Evolutionary conservation across 768 basidiomycete species (phyloP), one percentile per base, ranked within the genome.

Genomic region (Austroboletus eburneus): DNA sequence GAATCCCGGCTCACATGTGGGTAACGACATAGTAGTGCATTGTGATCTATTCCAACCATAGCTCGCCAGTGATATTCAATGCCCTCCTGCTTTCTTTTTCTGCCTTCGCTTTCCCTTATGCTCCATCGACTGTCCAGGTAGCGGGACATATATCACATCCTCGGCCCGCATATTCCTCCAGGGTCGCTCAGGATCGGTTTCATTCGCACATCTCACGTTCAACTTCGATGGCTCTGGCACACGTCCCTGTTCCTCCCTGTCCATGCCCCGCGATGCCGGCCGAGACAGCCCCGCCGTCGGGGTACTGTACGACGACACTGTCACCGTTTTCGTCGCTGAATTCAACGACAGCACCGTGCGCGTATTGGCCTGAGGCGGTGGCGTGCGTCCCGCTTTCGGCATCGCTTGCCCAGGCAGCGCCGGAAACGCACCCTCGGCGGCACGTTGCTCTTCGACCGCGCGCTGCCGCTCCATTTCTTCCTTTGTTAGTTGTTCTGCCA

Each of bases 291-390:
- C 50, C 6, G 69, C 65, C 3, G 56, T 58, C 6, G 72, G 68
- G 2, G 61, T 59, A 22, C 52, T 71, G 54, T 76, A 82, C 1
- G 83, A 78, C 2, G 80, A 73, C 5, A 86, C 69, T 2, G 65
- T 73, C 18, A 80, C 73, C 46, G 68, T 74, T 39, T 76, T 76
- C 22, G 72, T 76, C 47, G 73, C 73, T 9, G 71, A 66, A 45
- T 76, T 75, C 29, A 87, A 55, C 9, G 85, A 83, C 20, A 86
- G 53, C 9, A 85, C 79, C 57, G 77, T 82, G 50, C 79, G 80
- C 1, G 75, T 71, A 39, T 9, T 32, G 30, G 30, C 30, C 9
- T 9, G 30, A 4, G 71, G 62, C n/a, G 52, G 36, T 3, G 61
- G 39, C 33, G 57, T 42, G 20, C 54, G 37, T 34, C 52, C 48